Conservation (phyloP, 177 flowering plant species). For the Telopea speciosissima region DNA sequence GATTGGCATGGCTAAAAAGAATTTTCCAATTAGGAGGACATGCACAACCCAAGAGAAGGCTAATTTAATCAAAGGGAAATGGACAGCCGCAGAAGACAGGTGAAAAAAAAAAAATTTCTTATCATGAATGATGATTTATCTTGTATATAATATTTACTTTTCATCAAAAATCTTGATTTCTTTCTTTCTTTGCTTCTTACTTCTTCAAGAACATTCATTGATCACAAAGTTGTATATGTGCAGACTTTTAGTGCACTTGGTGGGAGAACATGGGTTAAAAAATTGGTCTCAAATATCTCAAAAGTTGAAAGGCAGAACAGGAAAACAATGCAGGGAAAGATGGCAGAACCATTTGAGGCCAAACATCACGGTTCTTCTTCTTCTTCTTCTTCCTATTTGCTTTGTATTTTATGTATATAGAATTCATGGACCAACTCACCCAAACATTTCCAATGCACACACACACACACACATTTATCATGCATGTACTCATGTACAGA, state of each 20-base stretch:
- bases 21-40: neutral
- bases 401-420: no score
- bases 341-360: constrained; percentile 87
- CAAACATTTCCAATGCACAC: no score
- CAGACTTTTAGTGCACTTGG: constrained; percentile 51
- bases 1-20: constrained; percentile 16
- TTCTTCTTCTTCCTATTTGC: neutral
- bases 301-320: constrained; percentile 55
- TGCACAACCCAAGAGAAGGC: constrained; percentile 34
- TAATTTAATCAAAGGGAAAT: constrained; percentile 65
- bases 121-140: no score
- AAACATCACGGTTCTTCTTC: constrained; percentile 52
- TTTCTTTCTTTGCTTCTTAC: neutral
- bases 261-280: constrained; percentile 44
- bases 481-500: no score
- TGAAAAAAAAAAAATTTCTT: no score
- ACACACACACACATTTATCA: no score
- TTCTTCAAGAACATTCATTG: neutral
- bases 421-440: no score
- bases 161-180: no score
- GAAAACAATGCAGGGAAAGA: constrained; percentile 91
- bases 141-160: no score
- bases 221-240: constrained; percentile 3
- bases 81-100: constrained; percentile 89
- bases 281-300: constrained; percentile 81